Percentiles rank a stretch among this genome's conserved stretches.
phyloP scores from a whole-genome alignment of 257 asterid species.

The Rhazya stricta region DNA sequence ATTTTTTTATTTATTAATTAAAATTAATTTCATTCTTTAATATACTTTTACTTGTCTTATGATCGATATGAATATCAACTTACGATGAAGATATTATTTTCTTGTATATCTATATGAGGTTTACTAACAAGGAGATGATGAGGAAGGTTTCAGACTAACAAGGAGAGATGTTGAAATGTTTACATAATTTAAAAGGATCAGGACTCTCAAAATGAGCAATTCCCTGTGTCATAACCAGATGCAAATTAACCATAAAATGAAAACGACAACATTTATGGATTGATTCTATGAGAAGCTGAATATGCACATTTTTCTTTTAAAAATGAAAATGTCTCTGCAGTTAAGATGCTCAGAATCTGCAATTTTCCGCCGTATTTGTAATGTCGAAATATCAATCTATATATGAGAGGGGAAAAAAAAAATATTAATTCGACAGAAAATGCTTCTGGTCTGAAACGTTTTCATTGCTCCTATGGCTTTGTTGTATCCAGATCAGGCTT shows the following conservation, averaged over 20 bases:
- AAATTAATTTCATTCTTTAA: too few relatives aligned
- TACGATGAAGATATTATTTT: too few relatives aligned
- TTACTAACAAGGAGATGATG: too few relatives aligned
- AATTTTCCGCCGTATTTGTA: background rate
- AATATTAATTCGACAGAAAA: background rate
- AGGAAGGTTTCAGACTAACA: too few relatives aligned
- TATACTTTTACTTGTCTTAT: too few relatives aligned
- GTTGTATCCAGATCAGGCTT: slow-evolving; percentile 18
- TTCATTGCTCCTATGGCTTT: background rate
- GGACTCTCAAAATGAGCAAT: too few relatives aligned
- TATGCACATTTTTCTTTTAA: background rate
- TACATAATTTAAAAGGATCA: too few relatives aligned
- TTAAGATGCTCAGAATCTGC: background rate
- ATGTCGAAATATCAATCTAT: background rate
- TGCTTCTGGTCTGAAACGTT: background rate
- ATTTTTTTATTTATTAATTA: too few relatives aligned
- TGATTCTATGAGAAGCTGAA: background rate
- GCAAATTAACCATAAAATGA: background rate
- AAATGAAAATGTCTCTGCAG: background rate
- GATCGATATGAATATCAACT: too few relatives aligned
- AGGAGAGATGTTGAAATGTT: too few relatives aligned
- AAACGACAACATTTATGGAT: background rate
- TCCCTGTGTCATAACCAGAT: background rate
- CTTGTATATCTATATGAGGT: too few relatives aligned
- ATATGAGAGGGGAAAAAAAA: background rate